A percentile compares a stretch with the other conserved stretches of the same genome.
phyloP scores from a whole-genome alignment of 257 asterid genomes.

The Solanum chaucha region DNA sequence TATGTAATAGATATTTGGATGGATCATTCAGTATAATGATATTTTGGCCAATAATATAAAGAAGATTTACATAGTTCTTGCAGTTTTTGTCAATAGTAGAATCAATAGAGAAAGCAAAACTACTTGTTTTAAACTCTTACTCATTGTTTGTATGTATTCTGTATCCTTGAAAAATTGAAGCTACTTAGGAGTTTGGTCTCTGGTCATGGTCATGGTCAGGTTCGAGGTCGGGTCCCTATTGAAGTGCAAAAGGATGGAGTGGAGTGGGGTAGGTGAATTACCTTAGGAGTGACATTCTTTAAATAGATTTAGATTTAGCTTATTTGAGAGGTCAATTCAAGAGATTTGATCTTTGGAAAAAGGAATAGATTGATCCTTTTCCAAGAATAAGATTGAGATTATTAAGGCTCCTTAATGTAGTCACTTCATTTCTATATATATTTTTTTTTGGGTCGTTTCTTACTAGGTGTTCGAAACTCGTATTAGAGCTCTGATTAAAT shows the following conservation, averaged over 20 bases:
- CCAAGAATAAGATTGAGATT: background rate
- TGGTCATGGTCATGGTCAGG: background rate
- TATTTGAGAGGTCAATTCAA: background rate
- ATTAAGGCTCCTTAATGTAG: no score
- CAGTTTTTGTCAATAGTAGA: background rate
- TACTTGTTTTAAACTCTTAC: background rate
- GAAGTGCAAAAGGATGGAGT: background rate
- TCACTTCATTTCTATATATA: background rate
- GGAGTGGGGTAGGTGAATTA: background rate
- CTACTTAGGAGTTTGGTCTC: no score
- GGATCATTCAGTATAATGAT: background rate
- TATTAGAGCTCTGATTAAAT: no score
- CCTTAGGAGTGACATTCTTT: background rate
- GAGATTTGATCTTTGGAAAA: background rate
- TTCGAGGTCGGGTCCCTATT: background rate
- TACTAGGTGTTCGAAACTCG: no score
- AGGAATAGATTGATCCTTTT: background rate
- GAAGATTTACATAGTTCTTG: background rate
- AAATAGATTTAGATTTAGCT: background rate
- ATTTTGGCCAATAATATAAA: background rate
- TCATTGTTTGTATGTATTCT: background rate
- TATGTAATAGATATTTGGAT: background rate
- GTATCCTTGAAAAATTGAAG: background rate
- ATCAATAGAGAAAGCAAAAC: background rate
- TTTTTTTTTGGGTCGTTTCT: no score